A percentile compares a stretch with the other conserved stretches of the same genome.
These are phyloP conservation scores for Akanthomyces lecanii DNA, from an alignment of 2,329 filamentous ascomycete genomes.

Conservation along the genomic window DNA sequence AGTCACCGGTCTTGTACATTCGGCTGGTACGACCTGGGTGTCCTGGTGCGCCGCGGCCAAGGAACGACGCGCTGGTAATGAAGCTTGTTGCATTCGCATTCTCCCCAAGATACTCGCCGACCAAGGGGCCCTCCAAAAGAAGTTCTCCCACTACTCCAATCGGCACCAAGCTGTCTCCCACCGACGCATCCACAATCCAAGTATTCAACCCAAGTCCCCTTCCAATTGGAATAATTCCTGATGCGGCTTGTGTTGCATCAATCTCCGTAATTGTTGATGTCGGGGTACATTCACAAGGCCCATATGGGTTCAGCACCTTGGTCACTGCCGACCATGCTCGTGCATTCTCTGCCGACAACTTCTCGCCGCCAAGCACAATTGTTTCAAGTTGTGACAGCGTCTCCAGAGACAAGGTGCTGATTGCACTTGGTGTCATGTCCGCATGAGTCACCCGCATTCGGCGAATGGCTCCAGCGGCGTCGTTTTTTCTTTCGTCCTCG, in stretches of 20 bases:
- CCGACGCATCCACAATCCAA: constrained; percentile 31
- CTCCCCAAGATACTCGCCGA: constrained; percentile 49
- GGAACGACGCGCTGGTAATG: constrained; percentile 36
- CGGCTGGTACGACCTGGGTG: constrained; percentile 1
- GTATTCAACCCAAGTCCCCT: constrained; percentile 4
- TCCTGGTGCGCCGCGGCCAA: not conserved
- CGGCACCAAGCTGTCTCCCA: constrained; percentile 27
- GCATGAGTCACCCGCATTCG: constrained; percentile 12
- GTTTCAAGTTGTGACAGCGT: constrained; percentile 6
- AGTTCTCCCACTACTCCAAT: constrained; percentile 34
- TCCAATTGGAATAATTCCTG: constrained; percentile 14
- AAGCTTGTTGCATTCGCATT: constrained; percentile 41
- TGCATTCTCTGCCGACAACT: constrained; percentile 3
- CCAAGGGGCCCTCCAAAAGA: constrained; percentile 38
- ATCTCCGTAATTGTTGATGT: not conserved
- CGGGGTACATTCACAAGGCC: not conserved
- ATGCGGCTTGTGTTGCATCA: not conserved
- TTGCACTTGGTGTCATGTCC: not conserved
- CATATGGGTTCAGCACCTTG: constrained; percentile 8
- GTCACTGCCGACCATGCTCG: constrained; percentile 12
- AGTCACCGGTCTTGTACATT: constrained; percentile 47
- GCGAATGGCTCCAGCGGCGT: constrained; percentile 13
- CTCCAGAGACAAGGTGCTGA: not conserved
- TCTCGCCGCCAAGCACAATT: constrained; percentile 3
- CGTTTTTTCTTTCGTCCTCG: constrained; percentile 12